Evolutionary conservation across 176 grass and related monocot species (phyloP), one percentile per base, ranked within the genome.

Genomic region (Aegilops longissima): DNA sequence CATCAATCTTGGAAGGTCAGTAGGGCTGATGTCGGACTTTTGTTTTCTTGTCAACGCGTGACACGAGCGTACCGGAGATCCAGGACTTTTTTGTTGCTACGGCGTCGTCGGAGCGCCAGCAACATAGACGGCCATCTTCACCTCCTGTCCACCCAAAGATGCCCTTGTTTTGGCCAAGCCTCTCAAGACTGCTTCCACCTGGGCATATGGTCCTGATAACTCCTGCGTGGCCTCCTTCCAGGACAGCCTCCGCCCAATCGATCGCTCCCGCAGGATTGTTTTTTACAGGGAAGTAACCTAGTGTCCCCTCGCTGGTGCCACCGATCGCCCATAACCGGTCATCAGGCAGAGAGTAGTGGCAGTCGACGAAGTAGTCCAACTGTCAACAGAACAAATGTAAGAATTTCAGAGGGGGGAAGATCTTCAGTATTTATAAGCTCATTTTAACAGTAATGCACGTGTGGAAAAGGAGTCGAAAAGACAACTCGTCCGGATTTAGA

Each of bases 121-220:
- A 98, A 80, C 96, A 98, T 56, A 98, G 73, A 38, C 92, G 90
- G 12, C 96, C 96, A 64, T 98, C 96, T 72, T 98, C 96, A 4
- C 93, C 93, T 67, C 96, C 96, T 71, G 96, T 96, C 96, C 93
- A 98, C 87, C 92, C 90, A 90, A 94, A 98, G 65, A 98, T 91
- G 20, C 90, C 90, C 77, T 63, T 92, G 76, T 54, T 80, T 58
- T 80, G 67, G 2, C 78, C 85, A 54, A 91, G 77, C 61, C 79
- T 75, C 54, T 62, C 5, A 58, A 79, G 83, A 84, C 65, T 86
- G 65, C 77, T 69, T 76, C 85, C 47, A 76, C 85, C 85, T 27
- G 92, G 90, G 49, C 88, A 81, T 24, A 98, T 66, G 9, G 74
- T 94, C 87, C 96, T 91, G 18, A 98, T 88, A 23, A 98, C 92